Percentiles rank a stretch among this genome's conserved stretches.
These are phyloP conservation scores for Ammopiptanthus mongolicus DNA, from an alignment of 306 rosid genomes.

Conservation along the genomic window DNA sequence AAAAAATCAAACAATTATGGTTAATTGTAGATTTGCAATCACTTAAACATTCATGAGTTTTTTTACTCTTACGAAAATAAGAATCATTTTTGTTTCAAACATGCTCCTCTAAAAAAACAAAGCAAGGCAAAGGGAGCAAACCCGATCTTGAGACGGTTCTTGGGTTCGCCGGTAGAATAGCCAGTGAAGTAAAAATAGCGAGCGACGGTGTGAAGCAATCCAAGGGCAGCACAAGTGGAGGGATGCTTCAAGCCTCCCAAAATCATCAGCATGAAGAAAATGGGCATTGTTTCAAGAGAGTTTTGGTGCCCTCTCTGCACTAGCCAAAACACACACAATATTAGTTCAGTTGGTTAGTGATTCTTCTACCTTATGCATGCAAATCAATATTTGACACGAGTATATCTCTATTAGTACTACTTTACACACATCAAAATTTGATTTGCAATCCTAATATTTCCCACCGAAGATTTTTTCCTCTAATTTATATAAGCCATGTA, in stretches of 20 bases:
- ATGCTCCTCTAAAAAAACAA: background rate
- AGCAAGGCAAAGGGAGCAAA: slow-evolving; percentile 14
- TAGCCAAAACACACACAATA: background rate
- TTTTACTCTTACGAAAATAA: background rate
- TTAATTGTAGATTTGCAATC: background rate
- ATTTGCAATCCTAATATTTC: no score
- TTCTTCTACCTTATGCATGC: no score
- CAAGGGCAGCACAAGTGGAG: slow-evolving; percentile 34
- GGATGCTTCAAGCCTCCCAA: slow-evolving; percentile 79
- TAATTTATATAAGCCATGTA: background rate
- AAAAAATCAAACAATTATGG: background rate
- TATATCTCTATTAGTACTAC: background rate
- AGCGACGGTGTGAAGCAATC: slow-evolving; percentile 38
- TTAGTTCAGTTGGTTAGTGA: background rate
- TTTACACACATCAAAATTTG: background rate
- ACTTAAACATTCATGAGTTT: background rate
- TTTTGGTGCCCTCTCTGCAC: slow-evolving; percentile 84
- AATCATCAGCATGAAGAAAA: slow-evolving; percentile 49
- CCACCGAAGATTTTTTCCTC: no score
- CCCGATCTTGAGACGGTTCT: slow-evolving; percentile 67
- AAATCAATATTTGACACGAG: background rate
- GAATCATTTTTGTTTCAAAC: background rate
- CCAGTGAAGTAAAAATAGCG: slow-evolving; percentile 79
- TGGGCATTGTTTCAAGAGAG: slow-evolving; percentile 63
- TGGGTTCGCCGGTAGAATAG: slow-evolving; percentile 69